phyloP scores from a whole-genome alignment of 2,329 filamentous ascomycete species.

The Grosmannia penicillata region DNA sequence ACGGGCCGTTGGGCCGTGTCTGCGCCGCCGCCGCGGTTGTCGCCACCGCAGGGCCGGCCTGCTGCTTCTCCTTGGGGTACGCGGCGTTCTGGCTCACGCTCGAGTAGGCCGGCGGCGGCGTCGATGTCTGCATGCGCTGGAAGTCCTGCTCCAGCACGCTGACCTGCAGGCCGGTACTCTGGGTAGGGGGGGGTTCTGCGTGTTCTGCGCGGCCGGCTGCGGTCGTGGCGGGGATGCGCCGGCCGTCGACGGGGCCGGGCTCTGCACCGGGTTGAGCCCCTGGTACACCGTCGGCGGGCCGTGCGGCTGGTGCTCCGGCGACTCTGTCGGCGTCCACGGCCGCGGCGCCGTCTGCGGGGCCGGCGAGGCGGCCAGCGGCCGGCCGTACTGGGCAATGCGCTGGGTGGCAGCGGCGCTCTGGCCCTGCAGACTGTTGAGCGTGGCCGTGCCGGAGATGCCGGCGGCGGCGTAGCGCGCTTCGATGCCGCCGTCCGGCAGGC shows the following conservation, averaged over 20 bases:
- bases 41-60: constrained; percentile 6
- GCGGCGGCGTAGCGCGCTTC: constrained; percentile 84
- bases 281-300: constrained; percentile 87
- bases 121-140: constrained; percentile 65
- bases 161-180: constrained; percentile 32
- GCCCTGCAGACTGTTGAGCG: constrained; percentile 54
- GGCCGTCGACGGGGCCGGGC: constrained; percentile 43
- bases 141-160: constrained; percentile 79
- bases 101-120: constrained; percentile 90
- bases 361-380: constrained; percentile 29
- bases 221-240: constrained; percentile 3
- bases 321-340: constrained; percentile 92
- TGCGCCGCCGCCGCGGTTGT: neutral
- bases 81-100: constrained; percentile 50
- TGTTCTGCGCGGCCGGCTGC: constrained; percentile 19
- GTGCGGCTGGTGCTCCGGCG: constrained; percentile 72
- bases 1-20: neutral
- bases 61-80: constrained; percentile 71
- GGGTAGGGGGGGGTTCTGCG: constrained; percentile 16
- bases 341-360: constrained; percentile 24
- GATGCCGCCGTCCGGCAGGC: constrained; percentile 63
- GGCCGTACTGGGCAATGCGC: constrained; percentile 63
- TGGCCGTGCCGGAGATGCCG: constrained; percentile 75
- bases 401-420: constrained; percentile 72
- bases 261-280: constrained; percentile 56